Percentiles rank a stretch among this genome's conserved stretches.
Evolutionary conservation across 2,329 filamentous ascomycete species (phyloP).

Genomic region (Dactylellina cionopaga): DNA sequence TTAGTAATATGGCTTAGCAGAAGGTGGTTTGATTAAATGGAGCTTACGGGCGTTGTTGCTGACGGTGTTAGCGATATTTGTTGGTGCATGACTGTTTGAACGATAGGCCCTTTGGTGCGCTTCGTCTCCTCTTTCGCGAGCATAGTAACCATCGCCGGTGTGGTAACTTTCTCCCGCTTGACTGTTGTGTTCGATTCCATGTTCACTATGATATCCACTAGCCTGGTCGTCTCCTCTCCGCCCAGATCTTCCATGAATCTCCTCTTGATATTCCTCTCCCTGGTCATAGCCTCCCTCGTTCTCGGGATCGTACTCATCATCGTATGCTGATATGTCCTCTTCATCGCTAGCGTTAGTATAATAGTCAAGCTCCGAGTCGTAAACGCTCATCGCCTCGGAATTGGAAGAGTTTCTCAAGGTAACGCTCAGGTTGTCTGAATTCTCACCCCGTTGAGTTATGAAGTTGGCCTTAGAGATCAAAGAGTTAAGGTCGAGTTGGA

Average conservation of each 20-base stretch:
- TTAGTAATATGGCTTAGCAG: background rate
- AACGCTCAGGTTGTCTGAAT: background rate
- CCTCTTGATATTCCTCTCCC: background rate
- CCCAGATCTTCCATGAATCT: background rate
- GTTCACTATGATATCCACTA: background rate
- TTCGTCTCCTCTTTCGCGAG: too few species aligned
- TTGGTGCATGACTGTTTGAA: background rate
- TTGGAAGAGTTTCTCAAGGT: constrained; percentile 7
- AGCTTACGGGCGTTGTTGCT: constrained; percentile 4
- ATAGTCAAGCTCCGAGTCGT: constrained; percentile 12
- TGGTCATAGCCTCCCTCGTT: background rate
- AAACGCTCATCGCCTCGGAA: background rate
- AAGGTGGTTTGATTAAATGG: background rate
- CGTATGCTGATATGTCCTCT: background rate
- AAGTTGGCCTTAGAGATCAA: constrained; percentile 19
- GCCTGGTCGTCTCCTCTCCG: background rate
- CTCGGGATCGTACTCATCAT: background rate
- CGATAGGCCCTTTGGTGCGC: too few species aligned
- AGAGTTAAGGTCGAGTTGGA: background rate
- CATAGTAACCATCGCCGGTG: too few species aligned
- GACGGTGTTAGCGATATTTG: background rate
- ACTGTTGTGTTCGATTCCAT: background rate
- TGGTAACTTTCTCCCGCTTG: background rate
- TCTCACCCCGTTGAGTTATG: constrained; percentile 13
- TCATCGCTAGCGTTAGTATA: background rate